phyloP scores from a whole-genome alignment of 2,329 filamentous ascomycete species.

The Hypoxylon sp. region DNA sequence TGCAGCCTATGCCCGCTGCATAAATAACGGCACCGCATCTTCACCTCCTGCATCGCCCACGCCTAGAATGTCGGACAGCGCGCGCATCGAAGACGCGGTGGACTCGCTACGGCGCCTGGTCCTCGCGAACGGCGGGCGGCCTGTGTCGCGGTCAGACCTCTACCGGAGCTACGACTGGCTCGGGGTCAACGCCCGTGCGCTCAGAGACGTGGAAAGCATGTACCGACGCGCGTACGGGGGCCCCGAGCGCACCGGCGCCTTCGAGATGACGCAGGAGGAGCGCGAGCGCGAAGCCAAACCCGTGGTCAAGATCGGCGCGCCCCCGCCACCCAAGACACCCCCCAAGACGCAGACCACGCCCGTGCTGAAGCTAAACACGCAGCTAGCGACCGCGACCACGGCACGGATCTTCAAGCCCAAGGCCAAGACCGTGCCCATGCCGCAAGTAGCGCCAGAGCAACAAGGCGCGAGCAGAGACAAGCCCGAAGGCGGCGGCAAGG shows the following conservation, averaged over 20 bases:
- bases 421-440: conserved; percentile 29
- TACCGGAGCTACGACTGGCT: conserved; percentile 69
- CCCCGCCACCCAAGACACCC: conserved; percentile 34
- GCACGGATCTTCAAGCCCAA: conserved; percentile 43
- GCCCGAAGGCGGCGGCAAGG: not conserved
- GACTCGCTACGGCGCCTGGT: conserved; percentile 72
- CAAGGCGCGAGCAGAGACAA: not conserved
- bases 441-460: too few species aligned
- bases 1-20: conserved; percentile 65
- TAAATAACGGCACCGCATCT: conserved; percentile 13
- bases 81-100: conserved; percentile 69
- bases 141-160: conserved; percentile 65
- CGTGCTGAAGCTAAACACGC: conserved; percentile 48
- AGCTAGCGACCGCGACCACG: conserved; percentile 41
- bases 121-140: conserved; percentile 63
- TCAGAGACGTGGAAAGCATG: conserved; percentile 67
- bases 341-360: conserved; percentile 44
- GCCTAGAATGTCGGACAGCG: conserved; percentile 27
- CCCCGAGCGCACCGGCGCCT: conserved; percentile 58
- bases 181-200: conserved; percentile 62
- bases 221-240: conserved; percentile 70
- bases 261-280: conserved; percentile 56
- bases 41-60: conserved; percentile 11
- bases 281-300: conserved; percentile 31
- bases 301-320: conserved; percentile 38